Conservation (phyloP, 2,329 filamentous ascomycete species). For the Zalaria obscura region DNA sequence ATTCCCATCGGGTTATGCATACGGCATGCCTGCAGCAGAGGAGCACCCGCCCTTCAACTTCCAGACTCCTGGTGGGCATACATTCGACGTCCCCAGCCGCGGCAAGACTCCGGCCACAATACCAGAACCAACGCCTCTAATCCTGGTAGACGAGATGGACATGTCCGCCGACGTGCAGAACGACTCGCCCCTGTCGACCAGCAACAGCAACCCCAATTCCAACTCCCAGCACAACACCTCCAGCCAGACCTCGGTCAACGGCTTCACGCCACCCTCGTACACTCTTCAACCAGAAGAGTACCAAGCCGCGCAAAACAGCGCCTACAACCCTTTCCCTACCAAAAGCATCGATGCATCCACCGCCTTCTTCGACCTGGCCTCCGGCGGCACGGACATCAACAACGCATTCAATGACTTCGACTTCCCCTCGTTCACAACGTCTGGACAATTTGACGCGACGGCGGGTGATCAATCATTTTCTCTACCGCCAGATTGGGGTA, state of each 20-base stretch:
- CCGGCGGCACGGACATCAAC: neutral
- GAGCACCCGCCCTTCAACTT: neutral
- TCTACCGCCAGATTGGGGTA: slow-evolving; percentile 7
- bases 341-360: slow-evolving; percentile 4
- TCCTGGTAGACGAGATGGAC: neutral
- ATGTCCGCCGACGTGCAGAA: neutral
- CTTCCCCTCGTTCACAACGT: slow-evolving; percentile 8
- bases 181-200: neutral
- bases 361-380: slow-evolving; percentile 5
- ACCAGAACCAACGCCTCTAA: neutral
- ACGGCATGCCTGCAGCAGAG: neutral
- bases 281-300: neutral
- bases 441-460: slow-evolving; percentile 4
- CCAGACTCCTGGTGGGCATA: neutral
- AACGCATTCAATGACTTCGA: slow-evolving; percentile 10
- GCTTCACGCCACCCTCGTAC: neutral
- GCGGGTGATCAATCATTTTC: slow-evolving; percentile 9
- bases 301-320: neutral
- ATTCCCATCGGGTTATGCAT: neutral
- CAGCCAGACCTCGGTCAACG: neutral
- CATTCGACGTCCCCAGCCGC: neutral
- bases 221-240: neutral
- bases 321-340: neutral
- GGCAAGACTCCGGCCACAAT: neutral
- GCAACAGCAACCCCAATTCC: neutral